A percentile compares a stretch with the other conserved stretches of the same genome.
These are phyloP conservation scores for Irpex rosettiformis DNA, from an alignment of 1,284 basidiomycete species.

Conservation along the genomic window DNA sequence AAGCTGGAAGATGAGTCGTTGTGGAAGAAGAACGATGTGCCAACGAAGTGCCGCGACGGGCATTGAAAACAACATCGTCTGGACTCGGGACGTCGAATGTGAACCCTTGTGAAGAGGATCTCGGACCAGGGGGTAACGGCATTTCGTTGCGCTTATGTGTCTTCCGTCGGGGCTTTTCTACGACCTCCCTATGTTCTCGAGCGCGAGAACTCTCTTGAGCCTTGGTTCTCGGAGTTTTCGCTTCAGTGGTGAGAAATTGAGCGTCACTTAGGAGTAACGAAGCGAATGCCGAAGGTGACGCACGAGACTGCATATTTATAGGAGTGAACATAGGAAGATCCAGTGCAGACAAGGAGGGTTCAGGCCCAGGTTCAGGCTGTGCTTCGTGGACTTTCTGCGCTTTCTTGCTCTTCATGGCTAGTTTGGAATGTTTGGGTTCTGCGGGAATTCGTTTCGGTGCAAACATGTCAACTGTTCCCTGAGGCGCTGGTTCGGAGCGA, in stretches of 20 bases:
- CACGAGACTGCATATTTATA: conserved; percentile 50
- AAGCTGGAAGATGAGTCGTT: conserved; percentile 12
- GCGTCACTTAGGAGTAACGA: conserved; percentile 62
- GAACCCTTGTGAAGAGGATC: conserved; percentile 42
- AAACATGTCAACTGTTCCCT: conserved; percentile 4
- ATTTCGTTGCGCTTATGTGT: conserved; percentile 17
- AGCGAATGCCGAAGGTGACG: conserved; percentile 73
- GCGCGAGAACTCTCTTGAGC: conserved; percentile 10
- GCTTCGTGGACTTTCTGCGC: conserved; percentile 33
- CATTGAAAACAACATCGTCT: conserved; percentile 79
- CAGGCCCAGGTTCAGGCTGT: conserved; percentile 21
- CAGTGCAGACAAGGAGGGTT: conserved; percentile 19
- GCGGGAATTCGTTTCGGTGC: conserved; percentile 10
- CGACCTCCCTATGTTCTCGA: conserved; percentile 11
- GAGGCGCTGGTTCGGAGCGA: conserved; percentile 16
- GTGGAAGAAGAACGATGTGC: conserved; percentile 32
- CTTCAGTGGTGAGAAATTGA: conserved; percentile 5
- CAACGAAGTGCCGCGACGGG: conserved; percentile 71
- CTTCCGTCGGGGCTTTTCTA: conserved; percentile 7
- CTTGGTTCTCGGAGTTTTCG: conserved; percentile 2
- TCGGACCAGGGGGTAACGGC: conserved; percentile 25
- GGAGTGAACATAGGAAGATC: conserved; percentile 56
- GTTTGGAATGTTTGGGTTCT: conserved; percentile 52
- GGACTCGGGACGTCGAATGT: conserved; percentile 83
- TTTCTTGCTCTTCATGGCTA: conserved; percentile 64